Conservation (phyloP, 352 stramenopile genomes). For the Phytopythium aichiense region DNA sequence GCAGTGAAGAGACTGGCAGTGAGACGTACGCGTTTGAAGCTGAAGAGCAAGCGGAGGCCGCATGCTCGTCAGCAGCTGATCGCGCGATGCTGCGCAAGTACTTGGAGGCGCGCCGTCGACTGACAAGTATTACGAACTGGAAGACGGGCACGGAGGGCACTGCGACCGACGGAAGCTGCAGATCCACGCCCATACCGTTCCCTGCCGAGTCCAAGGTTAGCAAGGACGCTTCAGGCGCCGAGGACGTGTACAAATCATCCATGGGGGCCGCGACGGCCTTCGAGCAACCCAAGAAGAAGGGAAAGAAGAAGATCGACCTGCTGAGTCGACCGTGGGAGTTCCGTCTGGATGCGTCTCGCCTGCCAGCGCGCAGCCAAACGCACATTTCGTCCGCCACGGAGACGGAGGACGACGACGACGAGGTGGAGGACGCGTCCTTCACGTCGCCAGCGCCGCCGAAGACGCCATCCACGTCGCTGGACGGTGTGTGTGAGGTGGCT, state of each 20-base stretch:
- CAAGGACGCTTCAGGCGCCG: background rate
- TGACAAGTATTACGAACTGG: constrained; percentile 21
- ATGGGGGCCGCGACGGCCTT: background rate
- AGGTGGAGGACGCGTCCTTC: constrained; percentile 12
- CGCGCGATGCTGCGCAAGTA: constrained; percentile 48
- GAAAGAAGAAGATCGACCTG: constrained; percentile 2
- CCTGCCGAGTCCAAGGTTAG: background rate
- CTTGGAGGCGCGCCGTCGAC: constrained; percentile 36
- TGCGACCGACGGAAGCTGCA: background rate
- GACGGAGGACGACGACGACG: constrained; percentile 23
- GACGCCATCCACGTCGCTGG: constrained; percentile 22
- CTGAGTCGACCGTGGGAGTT: constrained; percentile 1
- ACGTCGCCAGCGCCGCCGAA: background rate
- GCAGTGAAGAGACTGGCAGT: background rate
- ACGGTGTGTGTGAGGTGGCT: constrained; percentile 56
- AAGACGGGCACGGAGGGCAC: constrained; percentile 1
- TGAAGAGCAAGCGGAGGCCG: constrained; percentile 16
- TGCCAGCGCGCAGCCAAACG: background rate
- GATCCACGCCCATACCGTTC: background rate
- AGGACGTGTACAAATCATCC: background rate
- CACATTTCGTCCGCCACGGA: constrained; percentile 3
- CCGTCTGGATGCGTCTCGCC: background rate
- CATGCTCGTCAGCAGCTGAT: constrained; percentile 17
- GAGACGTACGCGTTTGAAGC: constrained; percentile 7
- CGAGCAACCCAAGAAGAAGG: background rate